phyloP scores from a whole-genome alignment of 2,329 filamentous ascomycete species.

The Fusarium foetens region DNA sequence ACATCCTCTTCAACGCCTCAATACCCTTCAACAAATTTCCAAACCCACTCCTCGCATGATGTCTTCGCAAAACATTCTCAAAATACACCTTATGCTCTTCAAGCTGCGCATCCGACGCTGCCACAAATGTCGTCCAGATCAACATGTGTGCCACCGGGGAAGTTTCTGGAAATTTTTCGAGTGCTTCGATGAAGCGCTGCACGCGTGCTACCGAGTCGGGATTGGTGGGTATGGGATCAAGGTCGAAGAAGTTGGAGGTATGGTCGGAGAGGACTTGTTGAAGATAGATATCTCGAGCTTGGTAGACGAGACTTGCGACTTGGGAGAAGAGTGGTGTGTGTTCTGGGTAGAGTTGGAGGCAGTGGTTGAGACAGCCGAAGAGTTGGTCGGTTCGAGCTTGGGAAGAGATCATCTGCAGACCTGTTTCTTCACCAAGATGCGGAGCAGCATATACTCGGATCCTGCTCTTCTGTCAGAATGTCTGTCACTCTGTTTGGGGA shows the following conservation, averaged over 20 bases:
- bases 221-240: background rate
- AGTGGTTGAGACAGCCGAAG: constrained; percentile 39
- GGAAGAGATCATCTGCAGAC: constrained; percentile 40
- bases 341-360: constrained; percentile 75
- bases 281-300: constrained; percentile 84
- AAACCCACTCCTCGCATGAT: constrained; percentile 41
- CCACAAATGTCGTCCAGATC: constrained; percentile 45
- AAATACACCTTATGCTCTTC: constrained; percentile 44
- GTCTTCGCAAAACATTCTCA: constrained; percentile 19
- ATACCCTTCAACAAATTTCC: constrained; percentile 39
- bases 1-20: constrained; percentile 39
- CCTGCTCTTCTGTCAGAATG: background rate
- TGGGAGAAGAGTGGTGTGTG: constrained; percentile 78
- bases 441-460: constrained; percentile 42
- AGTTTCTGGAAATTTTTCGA: constrained; percentile 31
- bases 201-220: constrained; percentile 33
- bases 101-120: constrained; percentile 39
- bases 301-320: constrained; percentile 83
- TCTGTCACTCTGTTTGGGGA: rapidly evolving
- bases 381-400: constrained; percentile 31
- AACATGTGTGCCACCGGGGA: constrained; percentile 42
- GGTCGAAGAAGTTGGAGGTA: constrained; percentile 18
- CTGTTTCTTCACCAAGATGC: constrained; percentile 39
- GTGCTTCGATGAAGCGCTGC: constrained; percentile 40
- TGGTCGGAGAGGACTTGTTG: constrained; percentile 67